Conservation (phyloP, 768 basidiomycete species). For the Termitomyces sp. region DNA sequence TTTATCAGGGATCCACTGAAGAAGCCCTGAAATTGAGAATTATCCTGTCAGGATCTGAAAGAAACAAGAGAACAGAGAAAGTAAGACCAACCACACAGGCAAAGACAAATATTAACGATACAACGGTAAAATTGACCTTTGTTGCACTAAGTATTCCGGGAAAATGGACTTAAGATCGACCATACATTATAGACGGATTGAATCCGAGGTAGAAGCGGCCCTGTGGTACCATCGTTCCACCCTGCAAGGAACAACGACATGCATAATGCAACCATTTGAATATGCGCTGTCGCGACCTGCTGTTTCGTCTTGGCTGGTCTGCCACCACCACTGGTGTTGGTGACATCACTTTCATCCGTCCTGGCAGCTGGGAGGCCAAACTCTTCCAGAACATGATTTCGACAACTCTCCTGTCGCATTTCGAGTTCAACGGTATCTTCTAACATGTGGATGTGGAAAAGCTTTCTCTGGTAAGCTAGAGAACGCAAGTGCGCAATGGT, state of each 20-base stretch:
- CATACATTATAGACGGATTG: conserved; percentile 48
- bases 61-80: background rate
- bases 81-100: conserved; percentile 26
- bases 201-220: conserved; percentile 69
- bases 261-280: conserved; percentile 53
- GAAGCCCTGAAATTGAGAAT: conserved; percentile 19
- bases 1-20: conserved; percentile 24
- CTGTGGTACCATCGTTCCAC: conserved; percentile 75
- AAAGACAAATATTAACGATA: conserved; percentile 38
- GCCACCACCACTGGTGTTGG: background rate
- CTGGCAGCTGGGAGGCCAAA: background rate
- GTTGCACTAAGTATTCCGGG: background rate
- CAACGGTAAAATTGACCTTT: conserved; percentile 42
- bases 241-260: conserved; percentile 57
- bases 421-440: conserved; percentile 4
- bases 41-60: background rate
- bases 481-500: background rate
- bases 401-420: conserved; percentile 2
- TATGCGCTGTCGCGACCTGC: conserved; percentile 18
- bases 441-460: background rate
- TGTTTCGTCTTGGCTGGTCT: conserved; percentile 13
- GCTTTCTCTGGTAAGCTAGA: too few relatives aligned
- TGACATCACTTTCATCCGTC: background rate
- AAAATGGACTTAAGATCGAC: conserved; percentile 13
- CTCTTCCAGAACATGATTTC: conserved; percentile 9